These are phyloP conservation scores for Alternaria brassicicola DNA, from an alignment of 2,329 filamentous ascomycete species.

Conservation along the genomic window DNA sequence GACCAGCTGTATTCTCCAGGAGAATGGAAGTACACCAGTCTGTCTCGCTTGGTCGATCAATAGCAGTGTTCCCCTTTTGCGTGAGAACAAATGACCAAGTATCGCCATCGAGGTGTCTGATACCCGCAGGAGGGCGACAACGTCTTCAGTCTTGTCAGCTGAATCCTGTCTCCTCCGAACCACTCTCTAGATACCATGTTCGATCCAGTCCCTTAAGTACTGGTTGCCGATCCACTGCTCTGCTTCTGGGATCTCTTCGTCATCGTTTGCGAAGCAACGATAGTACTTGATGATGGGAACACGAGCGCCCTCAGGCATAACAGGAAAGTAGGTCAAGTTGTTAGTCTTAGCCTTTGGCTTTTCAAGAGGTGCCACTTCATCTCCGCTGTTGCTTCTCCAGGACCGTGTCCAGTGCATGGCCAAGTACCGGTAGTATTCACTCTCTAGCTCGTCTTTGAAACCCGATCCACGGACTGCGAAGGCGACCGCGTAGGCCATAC, in stretches of 20 bases:
- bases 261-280: neutral
- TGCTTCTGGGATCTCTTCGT: neutral
- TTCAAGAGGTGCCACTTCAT: too few species aligned
- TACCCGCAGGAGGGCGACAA: neutral
- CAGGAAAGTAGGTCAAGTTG: neutral
- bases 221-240: neutral
- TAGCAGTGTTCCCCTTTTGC: neutral
- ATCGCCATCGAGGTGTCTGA: neutral
- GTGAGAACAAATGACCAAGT: neutral
- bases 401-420: too few species aligned
- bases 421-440: too few species aligned
- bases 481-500: too few species aligned
- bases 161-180: neutral
- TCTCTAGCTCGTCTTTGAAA: too few species aligned
- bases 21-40: neutral
- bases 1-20: neutral
- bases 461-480: too few species aligned
- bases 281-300: neutral
- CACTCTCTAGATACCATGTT: neutral
- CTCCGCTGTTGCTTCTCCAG: too few species aligned
- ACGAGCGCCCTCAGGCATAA: accelerated
- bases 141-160: neutral
- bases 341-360: too few species aligned
- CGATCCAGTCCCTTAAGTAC: neutral
- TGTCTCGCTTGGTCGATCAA: neutral